Evolutionary conservation across 345 rosid genomes (phyloP), one percentile per base, ranked within the genome.

Genomic region (Luvunga scandens): DNA sequence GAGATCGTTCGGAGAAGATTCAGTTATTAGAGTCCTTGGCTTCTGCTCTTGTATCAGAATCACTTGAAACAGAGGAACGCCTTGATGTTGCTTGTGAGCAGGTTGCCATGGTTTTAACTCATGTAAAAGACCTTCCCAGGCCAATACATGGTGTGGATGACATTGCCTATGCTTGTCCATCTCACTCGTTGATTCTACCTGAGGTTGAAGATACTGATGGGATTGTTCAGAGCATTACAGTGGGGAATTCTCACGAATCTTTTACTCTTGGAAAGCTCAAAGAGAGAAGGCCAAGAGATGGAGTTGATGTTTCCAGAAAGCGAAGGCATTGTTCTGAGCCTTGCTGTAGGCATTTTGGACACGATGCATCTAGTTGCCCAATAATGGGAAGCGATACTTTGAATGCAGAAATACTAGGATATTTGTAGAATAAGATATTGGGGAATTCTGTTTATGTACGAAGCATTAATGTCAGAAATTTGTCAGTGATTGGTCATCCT

Each of bases 51-150:
- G 45, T 89, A 33, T 63, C 89, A 4, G 92, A 89, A 78, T 83
- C 91, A 5, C 73, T 79, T 12, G 89, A 84, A 76, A 86, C 89
- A 33, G 90, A 88, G 65, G 91, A 88, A 72, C 86, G 90, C 45
- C 82, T 89, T 63, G 87, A 86, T 73, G 87, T 80, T 66, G 94
- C 91, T 45, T 89, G 90, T 50, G 86, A 86, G 68, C 89, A 87
- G 75, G 87, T 86, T 36, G 72, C 85, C 2, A 74, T 82, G 81
- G 82, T 84, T 18, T 48, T 87, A 45, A 77, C 86, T 34, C 89
- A 78, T 5, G 38, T 87, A 62, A 86, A 87, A 64, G 85, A 83
- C 28, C 83, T 89, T 78, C 83, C 92, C 19, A 77, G 83, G 73
- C 72, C 81, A 16, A 65, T 66, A 16, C 85, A 81, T 8, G 78